These are phyloP conservation scores for Aspergillus spinulosporus DNA, from an alignment of 2,329 filamentous ascomycete genomes.

Conservation along the genomic window DNA sequence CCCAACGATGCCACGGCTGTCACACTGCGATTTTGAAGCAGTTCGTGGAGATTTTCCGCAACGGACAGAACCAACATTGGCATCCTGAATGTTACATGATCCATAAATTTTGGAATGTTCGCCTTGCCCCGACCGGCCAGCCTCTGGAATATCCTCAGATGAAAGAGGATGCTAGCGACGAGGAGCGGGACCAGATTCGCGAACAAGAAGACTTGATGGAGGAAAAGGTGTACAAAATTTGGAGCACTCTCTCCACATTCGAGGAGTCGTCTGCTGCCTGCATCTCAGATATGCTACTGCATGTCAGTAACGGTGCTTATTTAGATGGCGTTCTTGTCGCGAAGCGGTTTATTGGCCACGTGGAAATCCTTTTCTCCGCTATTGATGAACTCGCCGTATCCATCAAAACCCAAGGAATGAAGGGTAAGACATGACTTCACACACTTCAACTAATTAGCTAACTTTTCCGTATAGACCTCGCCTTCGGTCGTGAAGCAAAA, in stretches of 20 bases:
- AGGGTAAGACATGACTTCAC: slow-evolving; percentile 58
- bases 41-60: slow-evolving; percentile 97
- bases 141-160: slow-evolving; percentile 46
- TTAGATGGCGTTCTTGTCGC: slow-evolving; percentile 92
- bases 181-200: slow-evolving; percentile 73
- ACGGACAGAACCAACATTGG: slow-evolving; percentile 98
- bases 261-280: slow-evolving; percentile 97
- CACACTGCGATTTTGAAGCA: slow-evolving; percentile 97
- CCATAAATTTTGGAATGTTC: slow-evolving; percentile 99
- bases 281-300: slow-evolving; percentile 97
- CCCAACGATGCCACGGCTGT: slow-evolving; percentile 93
- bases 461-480: slow-evolving; percentile 62
- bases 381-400: slow-evolving; percentile 80
- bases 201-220: slow-evolving; percentile 92
- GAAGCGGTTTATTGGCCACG: slow-evolving; percentile 93
- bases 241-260: slow-evolving; percentile 95
- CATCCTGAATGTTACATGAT: slow-evolving; percentile 99
- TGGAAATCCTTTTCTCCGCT: slow-evolving; percentile 86
- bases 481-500: slow-evolving; percentile 92
- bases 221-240: slow-evolving; percentile 96
- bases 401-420: slow-evolving; percentile 68
- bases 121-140: slow-evolving; percentile 66
- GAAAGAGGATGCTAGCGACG: slow-evolving; percentile 61
- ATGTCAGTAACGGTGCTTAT: slow-evolving; percentile 97
- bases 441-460: slow-evolving; percentile 25